Percentiles rank a stretch among this genome's conserved stretches.
Evolutionary conservation across 208 protist species (phyloP).

Genomic region (Leishmania tarentolae): DNA sequence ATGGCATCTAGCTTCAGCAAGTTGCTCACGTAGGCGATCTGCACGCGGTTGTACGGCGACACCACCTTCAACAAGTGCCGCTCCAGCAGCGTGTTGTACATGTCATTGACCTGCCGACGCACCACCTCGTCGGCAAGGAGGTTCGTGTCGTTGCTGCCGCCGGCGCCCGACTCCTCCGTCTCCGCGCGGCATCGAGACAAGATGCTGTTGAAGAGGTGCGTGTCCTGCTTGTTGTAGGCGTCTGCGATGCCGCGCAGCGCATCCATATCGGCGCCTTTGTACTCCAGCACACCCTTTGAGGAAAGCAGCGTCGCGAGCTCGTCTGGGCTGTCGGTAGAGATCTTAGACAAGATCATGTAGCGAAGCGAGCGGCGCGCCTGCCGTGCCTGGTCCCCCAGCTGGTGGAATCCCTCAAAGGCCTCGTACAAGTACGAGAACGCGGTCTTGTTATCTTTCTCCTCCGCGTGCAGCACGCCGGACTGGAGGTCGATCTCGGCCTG

Average conservation of each 20-base stretch:
- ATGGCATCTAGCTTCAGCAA: conserved; percentile 88
- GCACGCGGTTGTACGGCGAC: conserved; percentile 96
- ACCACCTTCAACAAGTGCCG: conserved; percentile 96
- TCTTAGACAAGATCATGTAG: conserved; percentile 98
- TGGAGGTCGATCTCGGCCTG: conserved; percentile 98
- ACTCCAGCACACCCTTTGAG: conserved; percentile 93
- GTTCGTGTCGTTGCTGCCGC: conserved; percentile 33
- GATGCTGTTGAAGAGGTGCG: conserved; percentile 93
- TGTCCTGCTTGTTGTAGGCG: conserved; percentile 94
- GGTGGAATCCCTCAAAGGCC: conserved; percentile 97
- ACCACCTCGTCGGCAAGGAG: conserved; percentile 91
- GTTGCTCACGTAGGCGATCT: conserved; percentile 94
- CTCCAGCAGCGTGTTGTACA: conserved; percentile 97
- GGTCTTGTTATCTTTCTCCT: conserved; percentile 98
- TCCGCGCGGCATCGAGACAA: conserved; percentile 37
- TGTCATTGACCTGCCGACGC: conserved; percentile 89
- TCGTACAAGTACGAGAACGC: conserved; percentile 99
- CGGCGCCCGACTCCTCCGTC: conserved; percentile 15
- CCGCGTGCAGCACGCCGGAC: conserved; percentile 96
- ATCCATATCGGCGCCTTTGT: conserved; percentile 90
- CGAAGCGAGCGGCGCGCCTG: conserved; percentile 93
- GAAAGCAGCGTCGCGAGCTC: conserved; percentile 80
- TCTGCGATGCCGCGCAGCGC: conserved; percentile 94
- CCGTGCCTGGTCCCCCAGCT: conserved; percentile 78
- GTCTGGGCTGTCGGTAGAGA: conserved; percentile 77